phyloP scores from a whole-genome alignment of 2,329 filamentous ascomycete genomes.

The Arthroderma sp. region DNA sequence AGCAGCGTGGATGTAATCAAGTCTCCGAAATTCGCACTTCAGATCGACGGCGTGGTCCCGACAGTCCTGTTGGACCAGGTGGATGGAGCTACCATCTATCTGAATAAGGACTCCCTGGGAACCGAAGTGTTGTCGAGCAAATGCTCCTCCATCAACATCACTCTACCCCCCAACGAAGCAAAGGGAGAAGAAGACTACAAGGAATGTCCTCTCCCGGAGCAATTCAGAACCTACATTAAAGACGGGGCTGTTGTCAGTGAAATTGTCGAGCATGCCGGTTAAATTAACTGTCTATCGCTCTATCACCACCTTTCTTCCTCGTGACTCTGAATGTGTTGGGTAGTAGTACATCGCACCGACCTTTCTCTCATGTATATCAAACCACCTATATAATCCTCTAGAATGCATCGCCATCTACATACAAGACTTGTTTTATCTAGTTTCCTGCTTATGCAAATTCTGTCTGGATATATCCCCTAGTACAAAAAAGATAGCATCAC shows the following conservation, averaged over 20 bases:
- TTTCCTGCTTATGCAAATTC: too few species aligned
- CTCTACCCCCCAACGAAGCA: conserved; percentile 55
- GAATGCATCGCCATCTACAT: too few species aligned
- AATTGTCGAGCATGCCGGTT: conserved; percentile 79
- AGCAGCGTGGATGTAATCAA: conserved; percentile 93
- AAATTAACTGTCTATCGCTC: neutral
- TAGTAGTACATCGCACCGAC: too few species aligned
- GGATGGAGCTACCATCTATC: conserved; percentile 76
- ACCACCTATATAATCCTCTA: too few species aligned
- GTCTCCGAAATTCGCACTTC: conserved; percentile 84
- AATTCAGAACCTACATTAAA: conserved; percentile 71
- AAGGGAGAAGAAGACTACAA: conserved; percentile 66
- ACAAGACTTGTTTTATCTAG: too few species aligned
- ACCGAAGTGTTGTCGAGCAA: conserved; percentile 87
- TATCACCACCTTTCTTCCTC: too few species aligned
- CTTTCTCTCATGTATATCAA: too few species aligned
- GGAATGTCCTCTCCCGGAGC: conserved; percentile 77
- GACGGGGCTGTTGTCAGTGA: conserved; percentile 71
- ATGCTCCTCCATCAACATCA: conserved; percentile 73
- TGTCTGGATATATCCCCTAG: too few species aligned
- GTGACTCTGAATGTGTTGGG: too few species aligned
- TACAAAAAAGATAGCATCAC: too few species aligned
- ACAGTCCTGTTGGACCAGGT: conserved; percentile 88
- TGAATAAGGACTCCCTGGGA: conserved; percentile 61
- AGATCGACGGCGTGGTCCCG: conserved; percentile 73